Evolutionary conservation across 2,329 filamentous ascomycete genomes (phyloP), one percentile per base, ranked within the genome.

Genomic region (Mycocentrospora acerina): DNA sequence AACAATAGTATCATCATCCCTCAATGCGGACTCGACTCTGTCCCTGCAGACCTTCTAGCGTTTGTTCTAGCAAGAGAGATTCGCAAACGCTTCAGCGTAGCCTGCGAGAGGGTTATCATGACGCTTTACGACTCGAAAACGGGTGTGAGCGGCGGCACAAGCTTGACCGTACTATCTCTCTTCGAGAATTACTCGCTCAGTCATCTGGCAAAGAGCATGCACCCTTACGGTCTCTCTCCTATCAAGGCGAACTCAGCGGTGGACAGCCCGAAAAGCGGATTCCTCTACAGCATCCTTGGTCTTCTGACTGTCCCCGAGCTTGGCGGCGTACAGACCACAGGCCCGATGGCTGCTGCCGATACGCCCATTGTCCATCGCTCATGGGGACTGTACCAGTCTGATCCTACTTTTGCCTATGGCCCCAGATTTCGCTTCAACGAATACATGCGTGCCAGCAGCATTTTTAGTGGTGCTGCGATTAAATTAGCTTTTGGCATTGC

Each of bases 151-250:
- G 81, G 81, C 18, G 81, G 81, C 24, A 82, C 72, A 5, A 67
- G 90, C 4, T 75, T 79, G 24, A 90, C 88, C 0, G 71, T 82
- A 4, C 64, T 96, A 11, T 76, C 71, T 22, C 59, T 79, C 7
- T 71, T 80, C 45, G 73, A 73, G 42, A 51, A 70, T 49, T 71
- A 75, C 65, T 52, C 59, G 51, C 60, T 76, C 6, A 59, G 57
- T n/a, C 67, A 80, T 22, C 51, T 83, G 4, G 59, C 62, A 13
- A 71, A 72, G 39, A 60, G 70, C 19, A 68, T 72, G 59, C 67
- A 71, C 31, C 78, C 76, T 13, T 82, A 74, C 64, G 70, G 73
- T 2, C 66, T 81, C 7, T 75, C 70, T 29, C 72, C 72, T 19
- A 69, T 72, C 29, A 57, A 67, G 50, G 66, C 66, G 47, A 61